phyloP scores from a whole-genome alignment of 1,139 yeast species.

The Sugiyamaella pinicola region DNA sequence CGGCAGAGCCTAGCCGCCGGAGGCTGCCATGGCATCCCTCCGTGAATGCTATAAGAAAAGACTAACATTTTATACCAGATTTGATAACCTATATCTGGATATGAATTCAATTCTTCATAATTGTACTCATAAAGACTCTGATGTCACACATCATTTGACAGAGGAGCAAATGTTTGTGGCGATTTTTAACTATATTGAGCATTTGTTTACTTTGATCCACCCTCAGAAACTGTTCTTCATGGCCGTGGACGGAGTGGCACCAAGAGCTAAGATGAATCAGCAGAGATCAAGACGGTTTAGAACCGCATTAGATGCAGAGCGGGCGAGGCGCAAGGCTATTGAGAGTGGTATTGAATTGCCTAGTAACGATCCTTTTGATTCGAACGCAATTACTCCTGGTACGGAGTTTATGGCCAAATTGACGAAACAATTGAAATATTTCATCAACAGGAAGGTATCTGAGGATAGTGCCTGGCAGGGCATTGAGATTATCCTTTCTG shows the following conservation, averaged over 20 bases:
- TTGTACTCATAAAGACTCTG: conserved; percentile 65
- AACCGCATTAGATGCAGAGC: conserved; percentile 90
- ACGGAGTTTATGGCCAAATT: conserved; percentile 94
- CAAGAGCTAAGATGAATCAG: conserved; percentile 98
- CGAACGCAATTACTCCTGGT: conserved; percentile 98
- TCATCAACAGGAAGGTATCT: conserved; percentile 84
- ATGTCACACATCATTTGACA: conserved; percentile 51
- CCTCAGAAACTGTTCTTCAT: conserved; percentile 88
- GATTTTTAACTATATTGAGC: conserved; percentile 94
- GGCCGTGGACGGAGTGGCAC: conserved; percentile 99
- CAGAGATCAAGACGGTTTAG: conserved; percentile 95
- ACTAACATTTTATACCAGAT: too few relatives aligned
- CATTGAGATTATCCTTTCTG: conserved; percentile 82
- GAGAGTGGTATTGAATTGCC: conserved; percentile 64
- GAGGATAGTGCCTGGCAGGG: conserved; percentile 91
- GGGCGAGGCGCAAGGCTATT: conserved; percentile 65
- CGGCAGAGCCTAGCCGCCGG: too few relatives aligned
- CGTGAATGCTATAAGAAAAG: too few relatives aligned
- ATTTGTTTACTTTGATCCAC: conserved; percentile 79
- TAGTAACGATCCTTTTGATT: conserved; percentile 63
- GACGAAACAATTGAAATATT: conserved; percentile 79
- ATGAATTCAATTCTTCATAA: conserved; percentile 90
- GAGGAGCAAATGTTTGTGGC: conserved; percentile 93
- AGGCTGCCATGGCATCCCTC: too few relatives aligned
- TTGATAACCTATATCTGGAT: conserved; percentile 91